Evolutionary conservation across 1,139 yeast genomes (phyloP).

Genomic region (Pichia norvegensis): DNA sequence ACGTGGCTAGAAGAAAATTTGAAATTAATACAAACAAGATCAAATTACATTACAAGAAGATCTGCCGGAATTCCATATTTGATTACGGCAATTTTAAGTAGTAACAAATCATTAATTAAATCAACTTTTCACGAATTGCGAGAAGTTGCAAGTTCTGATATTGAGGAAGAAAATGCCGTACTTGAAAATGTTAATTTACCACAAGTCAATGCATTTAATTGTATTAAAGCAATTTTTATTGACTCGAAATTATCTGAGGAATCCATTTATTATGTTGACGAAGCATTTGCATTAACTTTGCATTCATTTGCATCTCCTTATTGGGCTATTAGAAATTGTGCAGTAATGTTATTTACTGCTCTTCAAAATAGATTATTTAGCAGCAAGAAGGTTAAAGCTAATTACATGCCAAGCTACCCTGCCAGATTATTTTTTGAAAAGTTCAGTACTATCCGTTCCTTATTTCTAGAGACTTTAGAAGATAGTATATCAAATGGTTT

Average conservation of each 20-base stretch:
- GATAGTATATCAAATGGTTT: slow-evolving; percentile 29
- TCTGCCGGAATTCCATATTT: slow-evolving; percentile 88
- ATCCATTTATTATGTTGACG: slow-evolving; percentile 47
- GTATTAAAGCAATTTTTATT: slow-evolving; percentile 63
- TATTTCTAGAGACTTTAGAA: slow-evolving; percentile 40
- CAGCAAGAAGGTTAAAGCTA: slow-evolving; percentile 32
- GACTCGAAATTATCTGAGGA: slow-evolving; percentile 57
- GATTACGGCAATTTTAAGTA: slow-evolving; percentile 62
- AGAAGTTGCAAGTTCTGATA: slow-evolving; percentile 45
- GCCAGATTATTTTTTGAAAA: slow-evolving; percentile 64
- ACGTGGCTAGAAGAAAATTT: slow-evolving; percentile 53
- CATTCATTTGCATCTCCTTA: slow-evolving; percentile 52
- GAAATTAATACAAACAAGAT: slow-evolving; percentile 42
- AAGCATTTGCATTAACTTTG: slow-evolving; percentile 54
- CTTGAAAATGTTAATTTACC: slow-evolving; percentile 64
- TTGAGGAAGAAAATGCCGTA: slow-evolving; percentile 26
- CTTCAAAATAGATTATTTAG: slow-evolving; percentile 76
- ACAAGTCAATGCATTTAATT: slow-evolving; percentile 89
- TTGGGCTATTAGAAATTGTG: slow-evolving; percentile 89
- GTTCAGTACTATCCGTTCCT: slow-evolving; percentile 44
- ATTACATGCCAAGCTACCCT: slow-evolving; percentile 19
- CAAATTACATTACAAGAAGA: slow-evolving; percentile 72
- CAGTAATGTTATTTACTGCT: slow-evolving; percentile 86
- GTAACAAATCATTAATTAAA: slow-evolving; percentile 40
- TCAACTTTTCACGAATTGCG: slow-evolving; percentile 46